phyloP scores from a whole-genome alignment of 768 basidiomycete genomes.

The Paxillus ammoniavirescens region DNA sequence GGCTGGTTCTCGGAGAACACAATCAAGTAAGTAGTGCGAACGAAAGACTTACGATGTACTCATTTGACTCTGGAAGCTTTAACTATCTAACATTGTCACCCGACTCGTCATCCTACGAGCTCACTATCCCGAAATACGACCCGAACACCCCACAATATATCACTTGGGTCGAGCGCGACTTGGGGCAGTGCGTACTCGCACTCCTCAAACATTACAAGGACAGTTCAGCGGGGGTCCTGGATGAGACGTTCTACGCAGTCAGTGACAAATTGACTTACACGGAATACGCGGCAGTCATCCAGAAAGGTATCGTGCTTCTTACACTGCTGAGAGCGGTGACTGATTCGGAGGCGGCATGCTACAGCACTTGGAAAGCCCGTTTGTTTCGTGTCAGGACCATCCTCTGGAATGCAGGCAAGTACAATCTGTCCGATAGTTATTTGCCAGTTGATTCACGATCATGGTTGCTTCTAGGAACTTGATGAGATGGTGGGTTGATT shows the following conservation, averaged over 20 bases:
- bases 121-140: constrained; percentile 19
- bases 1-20: constrained; percentile 28
- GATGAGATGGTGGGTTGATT: constrained; percentile 24
- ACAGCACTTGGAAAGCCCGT: constrained; percentile 28
- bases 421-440: too few species aligned
- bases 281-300: constrained; percentile 12
- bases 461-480: constrained; percentile 9
- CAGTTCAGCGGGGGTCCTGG: constrained; percentile 16
- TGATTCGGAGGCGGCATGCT: neutral
- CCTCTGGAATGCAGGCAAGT: constrained; percentile 19
- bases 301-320: constrained; percentile 10
- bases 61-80: constrained; percentile 1
- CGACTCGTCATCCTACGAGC: constrained; percentile 14
- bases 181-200: constrained; percentile 22
- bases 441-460: neutral
- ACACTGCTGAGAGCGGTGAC: neutral
- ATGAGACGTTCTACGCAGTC: constrained; percentile 24
- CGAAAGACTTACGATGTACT: neutral
- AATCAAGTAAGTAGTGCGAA: constrained; percentile 11
- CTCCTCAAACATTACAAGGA: constrained; percentile 24
- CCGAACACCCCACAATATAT: constrained; percentile 18
- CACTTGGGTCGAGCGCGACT: constrained; percentile 23
- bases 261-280: constrained; percentile 20
- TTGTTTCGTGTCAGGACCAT: constrained; percentile 17
- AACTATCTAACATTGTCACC: constrained; percentile 7